A percentile compares a stretch with the other conserved stretches of the same genome.
Conservation (phyloP, 176 grass and related monocot species). For the Tuctoria greenei region DNA sequence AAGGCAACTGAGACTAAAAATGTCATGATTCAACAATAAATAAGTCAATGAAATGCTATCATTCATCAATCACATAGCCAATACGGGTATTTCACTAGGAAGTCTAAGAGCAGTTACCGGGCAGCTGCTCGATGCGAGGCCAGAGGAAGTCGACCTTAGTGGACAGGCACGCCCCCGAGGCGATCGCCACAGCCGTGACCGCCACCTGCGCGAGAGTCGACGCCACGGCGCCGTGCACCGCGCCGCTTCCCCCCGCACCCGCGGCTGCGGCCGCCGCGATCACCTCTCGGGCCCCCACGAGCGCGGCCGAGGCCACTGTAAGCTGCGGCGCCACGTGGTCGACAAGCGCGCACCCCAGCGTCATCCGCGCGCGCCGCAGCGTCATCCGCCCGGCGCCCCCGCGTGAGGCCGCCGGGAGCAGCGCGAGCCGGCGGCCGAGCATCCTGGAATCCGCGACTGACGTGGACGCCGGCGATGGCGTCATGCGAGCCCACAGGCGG, state of each 20-base stretch:
- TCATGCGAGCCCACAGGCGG: conserved; percentile 38
- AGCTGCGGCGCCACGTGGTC: conserved; percentile 60
- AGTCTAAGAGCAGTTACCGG: conserved; percentile 40
- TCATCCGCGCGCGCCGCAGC: conserved; percentile 54
- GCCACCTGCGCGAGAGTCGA: conserved; percentile 84
- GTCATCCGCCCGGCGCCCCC: conserved; percentile 36
- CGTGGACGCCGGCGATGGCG: conserved; percentile 46
- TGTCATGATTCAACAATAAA: conserved; percentile 5
- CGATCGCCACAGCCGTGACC: conserved; percentile 92
- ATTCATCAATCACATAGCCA: background rate
- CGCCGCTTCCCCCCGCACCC: conserved; percentile 45
- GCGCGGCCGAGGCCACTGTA: conserved; percentile 57
- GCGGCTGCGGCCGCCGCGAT: conserved; percentile 65
- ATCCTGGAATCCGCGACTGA: conserved; percentile 51
- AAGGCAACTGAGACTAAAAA: background rate
- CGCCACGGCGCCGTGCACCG: conserved; percentile 73
- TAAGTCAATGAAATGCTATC: background rate
- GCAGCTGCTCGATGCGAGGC: conserved; percentile 80
- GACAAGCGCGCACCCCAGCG: conserved; percentile 63
- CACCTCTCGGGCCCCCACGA: conserved; percentile 66
- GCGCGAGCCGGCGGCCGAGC: conserved; percentile 56
- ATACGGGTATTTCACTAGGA: background rate
- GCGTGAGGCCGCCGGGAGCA: conserved; percentile 37
- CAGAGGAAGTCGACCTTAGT: conserved; percentile 96
- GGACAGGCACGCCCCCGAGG: conserved; percentile 90